A percentile compares a stretch with the other conserved stretches of the same genome.
These are phyloP conservation scores for Rhynchosporium graminicola DNA, from an alignment of 2,329 filamentous ascomycete genomes.

Conservation along the genomic window DNA sequence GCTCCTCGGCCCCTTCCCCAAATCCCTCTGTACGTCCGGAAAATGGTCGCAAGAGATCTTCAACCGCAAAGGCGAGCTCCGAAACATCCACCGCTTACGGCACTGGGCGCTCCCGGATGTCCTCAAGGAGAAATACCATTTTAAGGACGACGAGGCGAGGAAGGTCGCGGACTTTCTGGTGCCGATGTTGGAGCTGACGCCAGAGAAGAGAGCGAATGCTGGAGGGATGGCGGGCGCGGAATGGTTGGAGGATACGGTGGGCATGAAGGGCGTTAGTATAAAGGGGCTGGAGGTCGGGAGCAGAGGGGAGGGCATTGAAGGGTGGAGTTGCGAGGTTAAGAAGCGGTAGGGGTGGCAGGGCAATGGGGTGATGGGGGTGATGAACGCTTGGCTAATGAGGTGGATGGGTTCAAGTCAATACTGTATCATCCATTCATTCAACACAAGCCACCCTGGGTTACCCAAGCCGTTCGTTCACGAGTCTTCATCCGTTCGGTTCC, in stretches of 20 bases:
- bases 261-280: constrained; percentile 80
- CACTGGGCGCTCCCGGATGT: constrained; percentile 96
- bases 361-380: background rate
- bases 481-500: background rate
- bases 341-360: constrained; percentile 56
- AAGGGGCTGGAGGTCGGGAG: constrained; percentile 75
- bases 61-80: constrained; percentile 93
- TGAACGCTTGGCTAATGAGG: background rate
- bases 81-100: constrained; percentile 93
- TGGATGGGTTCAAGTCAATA: no score
- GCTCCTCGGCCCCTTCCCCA: constrained; percentile 88
- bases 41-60: constrained; percentile 99
- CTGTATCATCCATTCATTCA: no score
- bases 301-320: constrained; percentile 88
- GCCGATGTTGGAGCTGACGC: constrained; percentile 88
- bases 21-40: constrained; percentile 84
- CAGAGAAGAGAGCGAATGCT: constrained; percentile 88
- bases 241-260: constrained; percentile 82
- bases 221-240: constrained; percentile 88
- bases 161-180: constrained; percentile 79
- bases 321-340: constrained; percentile 89
- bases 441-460: no score
- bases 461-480: background rate
- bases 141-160: constrained; percentile 77
- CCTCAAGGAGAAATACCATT: constrained; percentile 94